A percentile compares a stretch with the other conserved stretches of the same genome.
phyloP scores from a whole-genome alignment of 2,329 filamentous ascomycete species.

The Coleophoma crateriformis region DNA sequence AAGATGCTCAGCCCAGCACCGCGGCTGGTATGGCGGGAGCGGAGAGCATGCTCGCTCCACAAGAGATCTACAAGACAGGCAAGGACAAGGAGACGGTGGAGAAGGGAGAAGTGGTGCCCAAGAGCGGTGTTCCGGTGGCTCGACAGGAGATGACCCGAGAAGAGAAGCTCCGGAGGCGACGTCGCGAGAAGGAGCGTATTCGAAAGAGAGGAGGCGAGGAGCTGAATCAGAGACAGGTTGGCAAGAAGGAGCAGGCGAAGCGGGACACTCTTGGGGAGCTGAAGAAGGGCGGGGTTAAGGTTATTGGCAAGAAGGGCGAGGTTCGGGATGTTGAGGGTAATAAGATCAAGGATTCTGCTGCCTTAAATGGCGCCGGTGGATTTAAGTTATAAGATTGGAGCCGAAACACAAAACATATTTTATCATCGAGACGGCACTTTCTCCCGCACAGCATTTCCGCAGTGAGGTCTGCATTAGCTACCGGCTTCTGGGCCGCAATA shows the following conservation, averaged over 20 bases:
- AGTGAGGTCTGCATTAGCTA: too few relatives aligned
- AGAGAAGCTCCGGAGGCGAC: conserved; percentile 70
- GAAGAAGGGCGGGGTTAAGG: conserved; percentile 82
- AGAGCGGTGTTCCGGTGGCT: conserved; percentile 71
- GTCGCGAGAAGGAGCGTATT: conserved; percentile 81
- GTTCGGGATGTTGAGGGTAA: conserved; percentile 79
- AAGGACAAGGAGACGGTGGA: conserved; percentile 50
- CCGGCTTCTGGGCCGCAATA: too few relatives aligned
- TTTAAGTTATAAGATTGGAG: conserved; percentile 50
- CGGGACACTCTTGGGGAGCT: conserved; percentile 46
- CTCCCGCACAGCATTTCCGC: too few relatives aligned
- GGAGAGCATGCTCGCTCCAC: conserved; percentile 78
- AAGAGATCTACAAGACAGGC: conserved; percentile 86
- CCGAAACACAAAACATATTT: too few relatives aligned
- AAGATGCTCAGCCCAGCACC: conserved; percentile 85
- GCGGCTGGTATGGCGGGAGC: conserved; percentile 66
- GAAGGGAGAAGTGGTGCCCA: conserved; percentile 69
- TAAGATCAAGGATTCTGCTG: conserved; percentile 52
- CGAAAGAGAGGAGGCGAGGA: conserved; percentile 57
- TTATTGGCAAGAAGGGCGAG: conserved; percentile 87
- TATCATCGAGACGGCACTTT: too few relatives aligned
- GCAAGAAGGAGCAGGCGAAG: conserved; percentile 54
- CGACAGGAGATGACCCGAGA: conserved; percentile 85
- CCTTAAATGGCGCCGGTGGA: conserved; percentile 44
- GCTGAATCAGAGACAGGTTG: conserved; percentile 40